phyloP scores from a whole-genome alignment of 768 basidiomycete genomes.

The Termitomyces heimii region DNA sequence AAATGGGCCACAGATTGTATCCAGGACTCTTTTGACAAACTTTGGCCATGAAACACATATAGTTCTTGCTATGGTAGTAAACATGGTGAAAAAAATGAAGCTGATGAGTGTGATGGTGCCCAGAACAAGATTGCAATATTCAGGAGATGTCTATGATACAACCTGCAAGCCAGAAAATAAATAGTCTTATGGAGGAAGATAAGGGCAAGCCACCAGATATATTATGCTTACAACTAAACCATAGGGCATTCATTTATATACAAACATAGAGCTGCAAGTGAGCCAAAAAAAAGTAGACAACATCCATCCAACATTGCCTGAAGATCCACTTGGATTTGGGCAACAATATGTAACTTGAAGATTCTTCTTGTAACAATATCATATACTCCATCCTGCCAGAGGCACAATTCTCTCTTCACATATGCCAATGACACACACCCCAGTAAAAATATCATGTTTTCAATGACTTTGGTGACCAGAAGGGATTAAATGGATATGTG shows the following conservation, averaged over 20 bases:
- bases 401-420: not conserved
- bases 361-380: no score
- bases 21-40: conserved; percentile 15
- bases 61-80: conserved; percentile 21
- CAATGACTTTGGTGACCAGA: not conserved
- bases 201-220: not conserved
- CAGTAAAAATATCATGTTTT: not conserved
- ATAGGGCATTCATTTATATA: not conserved
- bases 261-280: not conserved
- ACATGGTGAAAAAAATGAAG: conserved; percentile 23
- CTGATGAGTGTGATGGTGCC: conserved; percentile 19
- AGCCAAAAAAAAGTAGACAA: not conserved
- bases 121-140: conserved; percentile 1
- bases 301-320: no score
- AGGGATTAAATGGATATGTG: not conserved
- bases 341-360: no score
- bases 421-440: not conserved
- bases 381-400: no score
- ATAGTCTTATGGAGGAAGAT: not conserved
- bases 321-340: not conserved
- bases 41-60: conserved; percentile 17
- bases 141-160: not conserved
- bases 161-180: not conserved
- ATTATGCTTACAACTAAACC: not conserved
- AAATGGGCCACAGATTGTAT: conserved; percentile 33